phyloP scores from a whole-genome alignment of 768 basidiomycete genomes.

The Phanerodontia chrysosporium region DNA sequence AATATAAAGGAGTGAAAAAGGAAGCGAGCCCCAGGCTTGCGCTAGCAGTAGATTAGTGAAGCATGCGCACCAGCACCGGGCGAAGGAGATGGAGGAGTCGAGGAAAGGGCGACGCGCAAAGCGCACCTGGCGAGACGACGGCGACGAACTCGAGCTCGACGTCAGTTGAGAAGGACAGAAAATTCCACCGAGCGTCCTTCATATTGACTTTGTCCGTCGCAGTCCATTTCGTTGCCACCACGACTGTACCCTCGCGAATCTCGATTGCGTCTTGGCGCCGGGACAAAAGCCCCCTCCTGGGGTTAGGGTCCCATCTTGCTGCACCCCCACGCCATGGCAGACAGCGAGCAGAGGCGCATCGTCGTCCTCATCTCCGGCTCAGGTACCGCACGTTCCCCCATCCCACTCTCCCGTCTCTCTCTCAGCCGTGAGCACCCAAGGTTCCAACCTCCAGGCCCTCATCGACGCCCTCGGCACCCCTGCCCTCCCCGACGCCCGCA shows the following conservation, averaged over 20 bases:
- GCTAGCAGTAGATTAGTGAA: background rate
- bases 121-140: slow-evolving; percentile 6
- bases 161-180: background rate
- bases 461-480: slow-evolving; percentile 81
- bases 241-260: slow-evolving; percentile 3
- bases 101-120: background rate
- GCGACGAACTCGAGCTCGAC: background rate
- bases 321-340: slow-evolving; percentile 16
- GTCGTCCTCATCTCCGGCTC: slow-evolving; percentile 66
- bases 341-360: slow-evolving; percentile 29
- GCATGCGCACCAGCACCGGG: slow-evolving; percentile 6
- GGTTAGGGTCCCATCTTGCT: background rate
- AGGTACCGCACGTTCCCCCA: slow-evolving; percentile 31
- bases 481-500: slow-evolving; percentile 64
- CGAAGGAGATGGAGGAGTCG: background rate
- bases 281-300: background rate
- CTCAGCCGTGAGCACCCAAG: slow-evolving; percentile 35
- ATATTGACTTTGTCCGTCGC: background rate
- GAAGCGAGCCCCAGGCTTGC: slow-evolving; percentile 6
- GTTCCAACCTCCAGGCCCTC: slow-evolving; percentile 94
- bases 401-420: background rate
- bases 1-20: background rate
- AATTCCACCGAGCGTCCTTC: background rate
- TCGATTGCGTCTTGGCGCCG: background rate
- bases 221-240: background rate